Percentiles rank a stretch among this genome's conserved stretches.
These are phyloP conservation scores for Candida sithepensis DNA, from an alignment of 805 yeast genomes.

Conservation along the genomic window DNA sequence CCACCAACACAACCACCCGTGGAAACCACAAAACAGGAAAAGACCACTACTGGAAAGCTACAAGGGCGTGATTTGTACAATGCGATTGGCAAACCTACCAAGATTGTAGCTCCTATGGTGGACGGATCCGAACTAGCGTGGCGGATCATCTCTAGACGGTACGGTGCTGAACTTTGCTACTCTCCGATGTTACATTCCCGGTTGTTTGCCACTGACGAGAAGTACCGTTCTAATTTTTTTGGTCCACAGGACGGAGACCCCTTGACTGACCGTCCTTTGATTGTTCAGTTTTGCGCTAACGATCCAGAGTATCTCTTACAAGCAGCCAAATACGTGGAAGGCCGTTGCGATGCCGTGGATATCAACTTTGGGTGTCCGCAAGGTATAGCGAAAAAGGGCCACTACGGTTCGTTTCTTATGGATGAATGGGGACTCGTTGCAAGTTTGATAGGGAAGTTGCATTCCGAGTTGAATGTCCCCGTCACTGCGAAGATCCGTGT, in stretches of 20 bases:
- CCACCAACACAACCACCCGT: too few relatives aligned
- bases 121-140: constrained; percentile 96
- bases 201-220: constrained; percentile 77
- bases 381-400: constrained; percentile 92
- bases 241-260: constrained; percentile 68
- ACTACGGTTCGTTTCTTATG: constrained; percentile 94
- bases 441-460: constrained; percentile 67
- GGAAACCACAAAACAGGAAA: background rate
- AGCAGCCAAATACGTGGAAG: constrained; percentile 81
- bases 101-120: constrained; percentile 97
- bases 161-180: constrained; percentile 92
- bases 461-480: constrained; percentile 72
- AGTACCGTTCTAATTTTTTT: constrained; percentile 77
- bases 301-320: constrained; percentile 78
- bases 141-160: constrained; percentile 79
- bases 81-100: constrained; percentile 68
- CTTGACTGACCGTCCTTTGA: constrained; percentile 71
- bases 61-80: constrained; percentile 69
- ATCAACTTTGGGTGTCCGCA: constrained; percentile 97
- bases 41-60: background rate
- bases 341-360: constrained; percentile 92
- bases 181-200: constrained; percentile 97
- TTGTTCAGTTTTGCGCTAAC: constrained; percentile 96
- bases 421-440: constrained; percentile 91
- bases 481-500: constrained; percentile 96